Evolutionary conservation across 306 rosid species (phyloP).

Genomic region (Clitoria ternatea): DNA sequence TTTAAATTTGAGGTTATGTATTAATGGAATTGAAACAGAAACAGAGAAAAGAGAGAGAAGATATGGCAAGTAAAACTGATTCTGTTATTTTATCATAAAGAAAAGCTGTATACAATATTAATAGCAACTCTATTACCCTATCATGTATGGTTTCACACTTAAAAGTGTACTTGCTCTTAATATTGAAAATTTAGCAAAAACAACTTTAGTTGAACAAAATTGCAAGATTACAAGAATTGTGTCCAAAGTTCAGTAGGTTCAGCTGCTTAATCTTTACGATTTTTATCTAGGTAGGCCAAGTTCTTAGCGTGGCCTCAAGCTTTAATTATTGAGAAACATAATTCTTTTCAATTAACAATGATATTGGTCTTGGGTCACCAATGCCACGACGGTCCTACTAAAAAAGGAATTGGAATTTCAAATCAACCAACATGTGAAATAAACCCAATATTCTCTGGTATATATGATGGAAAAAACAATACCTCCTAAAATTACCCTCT

Average conservation of each 20-base stretch:
- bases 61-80: too few relatives aligned
- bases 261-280: slow-evolving; percentile 18
- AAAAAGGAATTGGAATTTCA: slow-evolving; percentile 30
- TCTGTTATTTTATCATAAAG: too few relatives aligned
- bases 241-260: slow-evolving; percentile 26
- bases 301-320: slow-evolving; percentile 39
- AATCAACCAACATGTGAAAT: not conserved
- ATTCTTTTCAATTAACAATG: not conserved
- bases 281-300: slow-evolving; percentile 19
- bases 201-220: not conserved
- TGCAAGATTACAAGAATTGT: not conserved
- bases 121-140: too few relatives aligned
- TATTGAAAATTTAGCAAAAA: not conserved
- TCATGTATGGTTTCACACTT: not conserved
- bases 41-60: too few relatives aligned
- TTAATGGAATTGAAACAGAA: too few relatives aligned
- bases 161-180: too few relatives aligned
- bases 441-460: not conserved
- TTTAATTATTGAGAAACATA: not conserved
- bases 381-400: slow-evolving; percentile 19
- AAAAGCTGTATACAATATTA: too few relatives aligned
- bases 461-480: slow-evolving; percentile 25
- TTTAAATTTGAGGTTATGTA: too few relatives aligned
- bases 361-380: not conserved
- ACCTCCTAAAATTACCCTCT: not conserved